These are phyloP conservation scores for Xenosphaeropsis pyriputrescens DNA, from an alignment of 2,329 filamentous ascomycete genomes.

Conservation along the genomic window DNA sequence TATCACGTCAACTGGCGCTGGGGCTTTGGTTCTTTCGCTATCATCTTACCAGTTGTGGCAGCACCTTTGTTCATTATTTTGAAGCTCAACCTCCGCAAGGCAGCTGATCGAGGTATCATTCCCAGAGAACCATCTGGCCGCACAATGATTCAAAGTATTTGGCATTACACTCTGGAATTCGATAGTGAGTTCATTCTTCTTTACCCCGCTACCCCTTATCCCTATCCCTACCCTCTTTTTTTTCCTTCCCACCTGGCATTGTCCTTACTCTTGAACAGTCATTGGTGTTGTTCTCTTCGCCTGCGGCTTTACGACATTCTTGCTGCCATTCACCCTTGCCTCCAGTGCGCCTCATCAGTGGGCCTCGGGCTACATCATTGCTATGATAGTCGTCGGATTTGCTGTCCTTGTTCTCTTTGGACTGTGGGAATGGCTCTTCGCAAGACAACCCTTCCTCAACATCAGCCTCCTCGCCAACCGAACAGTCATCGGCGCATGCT, in stretches of 20 bases:
- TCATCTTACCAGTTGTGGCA: conserved; percentile 45
- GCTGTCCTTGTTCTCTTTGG: conserved; percentile 24
- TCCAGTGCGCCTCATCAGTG: conserved; percentile 31
- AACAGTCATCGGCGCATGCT: conserved; percentile 44
- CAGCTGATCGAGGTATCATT: conserved; percentile 9
- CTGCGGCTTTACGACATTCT: conserved; percentile 27
- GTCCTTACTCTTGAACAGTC: conserved; percentile 4
- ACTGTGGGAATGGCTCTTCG: conserved; percentile 35
- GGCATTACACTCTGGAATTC: conserved; percentile 26
- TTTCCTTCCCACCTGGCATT: conserved; percentile 26
- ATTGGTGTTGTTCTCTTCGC: conserved; percentile 19
- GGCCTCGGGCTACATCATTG: conserved; percentile 32
- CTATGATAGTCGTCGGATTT: conserved; percentile 34
- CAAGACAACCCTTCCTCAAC: conserved; percentile 35
- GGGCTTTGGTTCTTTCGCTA: conserved; percentile 51
- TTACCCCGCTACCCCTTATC: no score
- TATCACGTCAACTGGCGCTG: conserved; percentile 44
- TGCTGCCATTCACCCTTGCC: conserved; percentile 38
- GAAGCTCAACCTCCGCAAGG: conserved; percentile 11
- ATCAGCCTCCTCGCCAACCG: conserved; percentile 47
- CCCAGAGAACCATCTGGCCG: conserved; percentile 8
- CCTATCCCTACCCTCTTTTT: no score
- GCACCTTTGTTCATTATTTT: conserved; percentile 41
- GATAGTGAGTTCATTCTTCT: conserved; percentile 34
- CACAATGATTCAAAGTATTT: conserved; percentile 8